Conservation (phyloP, 2,329 filamentous ascomycete genomes). For the Paraphaeosphaeria sporulosa region DNA sequence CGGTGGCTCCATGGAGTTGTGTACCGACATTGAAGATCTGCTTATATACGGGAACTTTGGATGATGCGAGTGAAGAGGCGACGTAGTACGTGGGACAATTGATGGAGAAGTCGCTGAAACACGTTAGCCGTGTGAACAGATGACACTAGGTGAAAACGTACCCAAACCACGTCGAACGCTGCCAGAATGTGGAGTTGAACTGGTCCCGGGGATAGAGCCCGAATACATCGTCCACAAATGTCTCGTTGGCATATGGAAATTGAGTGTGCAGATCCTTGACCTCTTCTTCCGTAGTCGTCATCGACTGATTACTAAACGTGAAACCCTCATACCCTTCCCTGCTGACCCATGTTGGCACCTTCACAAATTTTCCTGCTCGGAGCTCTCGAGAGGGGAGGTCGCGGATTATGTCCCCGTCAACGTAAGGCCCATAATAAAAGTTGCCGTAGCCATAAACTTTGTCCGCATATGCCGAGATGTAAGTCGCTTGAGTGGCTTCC, state of each 20-base stretch:
- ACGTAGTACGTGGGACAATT: slow-evolving; percentile 46
- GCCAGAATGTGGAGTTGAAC: slow-evolving; percentile 49
- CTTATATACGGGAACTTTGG: slow-evolving; percentile 37
- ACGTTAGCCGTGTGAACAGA: neutral
- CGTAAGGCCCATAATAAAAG: slow-evolving; percentile 47
- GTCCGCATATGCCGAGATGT: slow-evolving; percentile 25
- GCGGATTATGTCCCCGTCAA: slow-evolving; percentile 43
- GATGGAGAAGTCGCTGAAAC: slow-evolving; percentile 45
- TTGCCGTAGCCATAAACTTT: slow-evolving; percentile 40
- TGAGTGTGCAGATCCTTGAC: slow-evolving; percentile 37
- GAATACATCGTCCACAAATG: slow-evolving; percentile 46
- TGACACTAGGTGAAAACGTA: slow-evolving; percentile 4
- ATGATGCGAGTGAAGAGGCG: slow-evolving; percentile 32
- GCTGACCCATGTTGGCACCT: slow-evolving; percentile 48
- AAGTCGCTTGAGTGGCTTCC: slow-evolving; percentile 28
- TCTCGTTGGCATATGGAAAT: slow-evolving; percentile 42
- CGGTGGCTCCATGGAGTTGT: slow-evolving; percentile 41
- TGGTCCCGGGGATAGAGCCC: slow-evolving; percentile 42
- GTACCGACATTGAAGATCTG: slow-evolving; percentile 46
- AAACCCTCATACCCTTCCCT: slow-evolving; percentile 45
- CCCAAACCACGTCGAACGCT: slow-evolving; percentile 48
- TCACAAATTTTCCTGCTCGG: slow-evolving; percentile 41
- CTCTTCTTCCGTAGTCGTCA: slow-evolving; percentile 35
- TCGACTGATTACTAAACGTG: slow-evolving; percentile 42
- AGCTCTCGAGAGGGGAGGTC: slow-evolving; percentile 44